phyloP scores from a whole-genome alignment of 2,329 filamentous ascomycete species.

The Penicillium sp. region DNA sequence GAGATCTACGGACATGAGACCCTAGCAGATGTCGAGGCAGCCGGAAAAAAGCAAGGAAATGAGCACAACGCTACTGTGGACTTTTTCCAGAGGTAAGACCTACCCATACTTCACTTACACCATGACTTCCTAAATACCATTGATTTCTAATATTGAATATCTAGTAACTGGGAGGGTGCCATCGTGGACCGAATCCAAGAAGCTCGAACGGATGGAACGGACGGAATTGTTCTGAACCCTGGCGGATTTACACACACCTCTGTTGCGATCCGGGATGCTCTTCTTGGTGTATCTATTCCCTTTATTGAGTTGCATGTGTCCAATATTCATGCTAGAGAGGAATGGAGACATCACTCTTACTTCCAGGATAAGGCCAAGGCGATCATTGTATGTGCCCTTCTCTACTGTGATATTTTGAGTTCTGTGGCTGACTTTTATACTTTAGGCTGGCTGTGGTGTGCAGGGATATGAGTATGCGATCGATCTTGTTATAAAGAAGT shows the following conservation, averaged over 20 bases:
- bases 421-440: neutral
- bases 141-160: neutral
- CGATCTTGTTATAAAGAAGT: neutral
- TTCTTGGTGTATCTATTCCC: conserved; percentile 65
- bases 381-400: neutral
- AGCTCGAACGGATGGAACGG: conserved; percentile 53
- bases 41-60: conserved; percentile 50
- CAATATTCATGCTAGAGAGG: conserved; percentile 69
- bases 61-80: conserved; percentile 51
- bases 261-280: conserved; percentile 68
- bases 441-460: neutral
- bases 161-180: conserved; percentile 69
- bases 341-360: conserved; percentile 66
- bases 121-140: neutral
- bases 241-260: conserved; percentile 72
- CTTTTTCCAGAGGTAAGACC: conserved; percentile 42
- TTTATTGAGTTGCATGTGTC: conserved; percentile 72
- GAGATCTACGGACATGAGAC: conserved; percentile 68
- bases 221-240: conserved; percentile 67
- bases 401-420: neutral
- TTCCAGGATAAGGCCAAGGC: conserved; percentile 66
- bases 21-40: conserved; percentile 58
- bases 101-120: neutral
- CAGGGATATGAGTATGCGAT: neutral
- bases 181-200: conserved; percentile 70